phyloP scores from a whole-genome alignment of 306 rosid species.

The Rosa lucieae region DNA sequence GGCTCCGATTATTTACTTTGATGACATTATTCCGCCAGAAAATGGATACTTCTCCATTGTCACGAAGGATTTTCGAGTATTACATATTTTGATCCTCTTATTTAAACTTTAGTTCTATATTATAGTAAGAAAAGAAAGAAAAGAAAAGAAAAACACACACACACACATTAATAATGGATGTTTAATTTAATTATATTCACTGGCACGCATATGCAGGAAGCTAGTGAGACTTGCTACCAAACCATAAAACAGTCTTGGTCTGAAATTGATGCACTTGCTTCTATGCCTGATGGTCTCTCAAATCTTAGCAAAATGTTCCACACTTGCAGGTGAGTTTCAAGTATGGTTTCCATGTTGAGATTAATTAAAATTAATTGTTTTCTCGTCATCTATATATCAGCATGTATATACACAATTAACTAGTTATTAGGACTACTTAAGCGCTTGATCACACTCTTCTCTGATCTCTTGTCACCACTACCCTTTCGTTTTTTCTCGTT shows the following conservation, averaged over 20 bases:
- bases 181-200: neutral
- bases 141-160: too few relatives aligned
- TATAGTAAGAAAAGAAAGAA: too few relatives aligned
- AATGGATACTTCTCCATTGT: conserved; percentile 54
- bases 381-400: too few relatives aligned
- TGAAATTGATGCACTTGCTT: conserved; percentile 45
- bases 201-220: conserved; percentile 31
- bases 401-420: neutral
- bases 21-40: conserved; percentile 43
- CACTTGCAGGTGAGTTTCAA: conserved; percentile 40
- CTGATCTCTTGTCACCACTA: neutral
- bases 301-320: conserved; percentile 43
- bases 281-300: conserved; percentile 36
- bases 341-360: neutral
- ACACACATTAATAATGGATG: too few relatives aligned
- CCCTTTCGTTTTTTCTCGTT: neutral
- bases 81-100: too few relatives aligned
- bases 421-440: neutral
- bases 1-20: conserved; percentile 75
- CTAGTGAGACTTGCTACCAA: conserved; percentile 49
- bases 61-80: conserved; percentile 29
- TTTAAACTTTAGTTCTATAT: too few relatives aligned
- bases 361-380: too few relatives aligned
- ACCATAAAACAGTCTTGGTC: conserved; percentile 54
- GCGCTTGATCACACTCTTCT: too few relatives aligned